Conservation (phyloP, 2,329 filamentous ascomycete genomes). For the Ceratocystis cacaofunesta region DNA sequence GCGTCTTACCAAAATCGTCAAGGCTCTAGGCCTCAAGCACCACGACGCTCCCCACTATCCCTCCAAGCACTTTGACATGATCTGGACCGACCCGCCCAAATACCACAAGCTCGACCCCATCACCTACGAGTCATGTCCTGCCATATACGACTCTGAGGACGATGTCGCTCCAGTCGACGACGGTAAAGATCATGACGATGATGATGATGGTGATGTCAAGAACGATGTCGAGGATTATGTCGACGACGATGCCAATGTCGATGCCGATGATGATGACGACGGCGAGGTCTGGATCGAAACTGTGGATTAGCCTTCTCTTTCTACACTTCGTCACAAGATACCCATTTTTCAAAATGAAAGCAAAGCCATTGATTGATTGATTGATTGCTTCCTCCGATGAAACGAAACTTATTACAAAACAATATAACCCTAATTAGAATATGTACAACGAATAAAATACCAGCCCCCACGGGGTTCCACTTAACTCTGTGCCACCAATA, state of each 20-base stretch:
- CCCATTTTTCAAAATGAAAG: background rate
- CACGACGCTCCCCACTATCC: slow-evolving; percentile 34
- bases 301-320: background rate
- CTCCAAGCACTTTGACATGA: slow-evolving; percentile 35
- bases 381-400: background rate
- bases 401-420: background rate
- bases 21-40: slow-evolving; percentile 33
- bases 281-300: background rate
- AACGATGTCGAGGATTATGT: background rate
- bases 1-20: slow-evolving; percentile 35
- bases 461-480: background rate
- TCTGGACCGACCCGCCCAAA: slow-evolving; percentile 40
- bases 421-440: background rate
- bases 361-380: too few relatives aligned
- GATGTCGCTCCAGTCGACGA: background rate
- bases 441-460: background rate
- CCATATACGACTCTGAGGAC: background rate
- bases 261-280: background rate
- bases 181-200: background rate
- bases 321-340: background rate
- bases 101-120: slow-evolving; percentile 32
- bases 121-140: slow-evolving; percentile 19
- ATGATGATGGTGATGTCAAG: background rate
- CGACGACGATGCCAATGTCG: background rate
- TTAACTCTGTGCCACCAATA: background rate